Base-by-base conservation (phyloP, 352 stramenopile genomes). In the Globisporangium barbulae region DNA sequence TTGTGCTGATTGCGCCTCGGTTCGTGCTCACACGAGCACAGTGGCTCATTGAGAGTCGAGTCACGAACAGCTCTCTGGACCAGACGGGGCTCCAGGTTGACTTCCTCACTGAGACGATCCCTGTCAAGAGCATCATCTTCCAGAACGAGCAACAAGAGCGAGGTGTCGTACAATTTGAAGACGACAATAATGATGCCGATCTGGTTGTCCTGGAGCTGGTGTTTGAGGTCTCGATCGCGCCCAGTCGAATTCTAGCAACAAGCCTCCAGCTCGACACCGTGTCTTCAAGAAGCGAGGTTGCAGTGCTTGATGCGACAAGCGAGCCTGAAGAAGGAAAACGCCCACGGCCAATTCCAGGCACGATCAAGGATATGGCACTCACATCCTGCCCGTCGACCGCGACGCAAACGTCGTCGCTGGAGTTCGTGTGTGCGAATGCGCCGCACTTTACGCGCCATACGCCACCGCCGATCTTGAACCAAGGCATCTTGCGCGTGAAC, bases 1-100 rank as follows among this genome's bases (percentile, higher is more conserved):
- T 63, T 25, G 45, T 48, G 21, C 10, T 63, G 31, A 63, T 63
- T 15, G 57, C 57, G 7, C 57, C 57, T 31, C 50, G 45, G 17
- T 63, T 63, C 21, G 57, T n/a, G 2, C 25, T 63, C 41, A 63
- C 44, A 1, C 44, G 45, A 9, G 45, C 33, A 17, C 30, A 28
- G 12, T 63, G 57, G 57, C n/a, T 63, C 5, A 10, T 17, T 9
- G 45, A 63, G 12, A 56, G 57, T 17, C 21, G 8, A 3, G 2
- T 63, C 7, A 5, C 2, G 21, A 30, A 13, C 12, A 35, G 33
- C 31, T 28, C 13, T 5, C 5, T 15, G 6, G 48, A 17, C n/a
- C 44, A 35, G 22, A 31, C 42, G 12, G 13, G 6, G 19, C 57
- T 54, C 2, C n/a, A 28, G 47, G 57, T 28, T 39, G 45, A 7